phyloP scores from a whole-genome alignment of 169 alveolate species.

The Eimeria necatrix region DNA sequence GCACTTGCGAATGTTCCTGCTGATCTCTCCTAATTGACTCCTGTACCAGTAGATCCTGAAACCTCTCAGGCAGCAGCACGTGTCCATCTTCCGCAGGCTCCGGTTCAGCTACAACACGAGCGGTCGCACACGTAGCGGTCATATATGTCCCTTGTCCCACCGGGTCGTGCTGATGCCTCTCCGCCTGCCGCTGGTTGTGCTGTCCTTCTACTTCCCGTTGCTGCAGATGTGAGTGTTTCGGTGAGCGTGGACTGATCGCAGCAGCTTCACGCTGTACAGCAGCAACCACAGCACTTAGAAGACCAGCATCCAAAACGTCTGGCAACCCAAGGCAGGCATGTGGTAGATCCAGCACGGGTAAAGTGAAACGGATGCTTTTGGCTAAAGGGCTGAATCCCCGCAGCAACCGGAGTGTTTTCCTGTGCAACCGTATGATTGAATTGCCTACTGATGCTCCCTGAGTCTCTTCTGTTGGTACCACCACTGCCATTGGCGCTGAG shows the following conservation, averaged over 20 bases:
- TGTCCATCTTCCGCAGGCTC: neutral
- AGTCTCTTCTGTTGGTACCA: too few relatives aligned
- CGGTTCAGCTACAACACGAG: neutral
- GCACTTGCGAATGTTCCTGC: constrained; percentile 4
- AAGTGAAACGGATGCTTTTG: too few relatives aligned
- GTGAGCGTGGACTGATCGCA: too few relatives aligned
- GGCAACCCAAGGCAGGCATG: too few relatives aligned
- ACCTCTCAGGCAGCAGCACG: constrained; percentile 46
- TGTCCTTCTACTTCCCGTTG: neutral
- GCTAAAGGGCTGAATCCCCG: too few relatives aligned
- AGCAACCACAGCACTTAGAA: neutral
- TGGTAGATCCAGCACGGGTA: too few relatives aligned
- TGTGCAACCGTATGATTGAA: too few relatives aligned
- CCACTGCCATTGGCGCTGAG: too few relatives aligned
- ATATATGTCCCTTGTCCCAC: neutral
- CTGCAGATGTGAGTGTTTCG: neutral
- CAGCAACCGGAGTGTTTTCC: too few relatives aligned
- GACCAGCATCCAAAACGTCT: neutral
- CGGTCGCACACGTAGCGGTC: neutral
- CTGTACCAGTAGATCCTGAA: constrained; percentile 15
- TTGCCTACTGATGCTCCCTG: too few relatives aligned
- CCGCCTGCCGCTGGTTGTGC: neutral
- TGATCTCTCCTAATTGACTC: neutral
- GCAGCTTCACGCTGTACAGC: neutral
- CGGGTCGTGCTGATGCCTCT: neutral